Percentiles rank a stretch among this genome's conserved stretches.
Evolutionary conservation across 768 basidiomycete species (phyloP).

Genomic region (Filobasidium wieringae): DNA sequence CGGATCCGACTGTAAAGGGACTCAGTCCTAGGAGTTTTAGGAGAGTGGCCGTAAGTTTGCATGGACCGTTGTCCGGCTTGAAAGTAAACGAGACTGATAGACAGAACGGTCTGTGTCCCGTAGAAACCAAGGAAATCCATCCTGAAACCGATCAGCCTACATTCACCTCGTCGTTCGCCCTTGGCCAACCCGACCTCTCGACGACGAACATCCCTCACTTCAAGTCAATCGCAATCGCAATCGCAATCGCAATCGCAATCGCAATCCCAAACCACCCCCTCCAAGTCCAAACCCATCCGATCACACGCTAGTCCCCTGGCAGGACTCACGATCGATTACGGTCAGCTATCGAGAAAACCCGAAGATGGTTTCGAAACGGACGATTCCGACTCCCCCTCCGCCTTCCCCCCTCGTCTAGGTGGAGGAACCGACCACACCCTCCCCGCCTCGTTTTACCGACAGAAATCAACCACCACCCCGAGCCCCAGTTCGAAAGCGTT

Average conservation of each 20-base stretch:
- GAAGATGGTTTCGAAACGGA: constrained; percentile 2
- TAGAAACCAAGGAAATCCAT: constrained; percentile 36
- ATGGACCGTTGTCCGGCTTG: not conserved
- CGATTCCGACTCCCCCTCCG: not conserved
- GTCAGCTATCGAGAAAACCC: no score
- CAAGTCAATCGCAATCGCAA: not conserved
- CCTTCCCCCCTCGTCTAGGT: no score
- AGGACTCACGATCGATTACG: constrained; percentile 20
- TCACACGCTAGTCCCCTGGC: not conserved
- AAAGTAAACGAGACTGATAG: not conserved
- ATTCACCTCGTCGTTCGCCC: not conserved
- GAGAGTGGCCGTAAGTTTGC: not conserved
- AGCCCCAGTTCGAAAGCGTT: not conserved
- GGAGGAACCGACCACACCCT: constrained; percentile 5
- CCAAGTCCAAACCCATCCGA: not conserved
- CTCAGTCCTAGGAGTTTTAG: constrained; percentile 5
- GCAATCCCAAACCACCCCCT: constrained; percentile 2
- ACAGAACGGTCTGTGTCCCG: not conserved
- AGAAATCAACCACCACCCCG: not conserved
- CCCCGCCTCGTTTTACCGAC: not conserved
- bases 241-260: not conserved
- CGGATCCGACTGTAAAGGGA: not conserved
- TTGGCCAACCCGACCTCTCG: not conserved
- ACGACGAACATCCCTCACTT: not conserved
- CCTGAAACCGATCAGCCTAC: constrained; percentile 17